Evolutionary conservation across 208 protist species (phyloP).

Genomic region (Herpetomonas muscarum): DNA sequence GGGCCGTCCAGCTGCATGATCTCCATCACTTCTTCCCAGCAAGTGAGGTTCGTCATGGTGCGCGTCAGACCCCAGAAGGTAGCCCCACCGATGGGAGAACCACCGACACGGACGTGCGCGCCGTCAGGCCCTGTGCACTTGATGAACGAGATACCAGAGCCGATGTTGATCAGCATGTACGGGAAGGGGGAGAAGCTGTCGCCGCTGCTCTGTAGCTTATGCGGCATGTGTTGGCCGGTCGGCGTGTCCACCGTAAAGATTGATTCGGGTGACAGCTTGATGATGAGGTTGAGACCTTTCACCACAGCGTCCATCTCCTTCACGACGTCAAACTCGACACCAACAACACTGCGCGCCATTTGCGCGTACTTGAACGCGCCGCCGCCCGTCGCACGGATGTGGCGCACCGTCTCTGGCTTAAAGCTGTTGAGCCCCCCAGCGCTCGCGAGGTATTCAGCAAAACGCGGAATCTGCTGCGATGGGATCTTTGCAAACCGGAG

Average conservation of each 20-base stretch:
- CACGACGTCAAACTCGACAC: conserved; percentile 71
- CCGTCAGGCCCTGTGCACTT: conserved; percentile 82
- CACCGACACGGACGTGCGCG: conserved; percentile 91
- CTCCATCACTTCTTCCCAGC: conserved; percentile 95
- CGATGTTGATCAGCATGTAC: conserved; percentile 97
- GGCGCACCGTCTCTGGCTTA: conserved; percentile 27
- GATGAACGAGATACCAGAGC: conserved; percentile 96
- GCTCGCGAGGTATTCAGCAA: conserved; percentile 52
- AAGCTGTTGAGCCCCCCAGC: conserved; percentile 34
- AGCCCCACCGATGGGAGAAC: conserved; percentile 94
- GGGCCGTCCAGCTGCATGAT: conserved; percentile 90
- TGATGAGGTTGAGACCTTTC: conserved; percentile 80
- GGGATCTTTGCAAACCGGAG: conserved; percentile 83
- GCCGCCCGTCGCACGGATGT: conserved; percentile 83
- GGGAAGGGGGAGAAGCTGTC: conserved; percentile 78
- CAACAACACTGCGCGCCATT: conserved; percentile 40
- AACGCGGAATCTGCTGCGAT: conserved; percentile 71
- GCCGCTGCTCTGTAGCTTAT: conserved; percentile 46
- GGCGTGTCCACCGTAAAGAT: conserved; percentile 81
- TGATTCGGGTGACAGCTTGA: conserved; percentile 56
- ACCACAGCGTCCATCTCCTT: conserved; percentile 90
- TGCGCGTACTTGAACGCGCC: conserved; percentile 87
- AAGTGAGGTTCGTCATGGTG: conserved; percentile 90
- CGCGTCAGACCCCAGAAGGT: conserved; percentile 96
- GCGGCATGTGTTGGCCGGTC: conserved; percentile 58